These are phyloP conservation scores for Sesbania bispinosa DNA, from an alignment of 306 rosid species.

Conservation along the genomic window DNA sequence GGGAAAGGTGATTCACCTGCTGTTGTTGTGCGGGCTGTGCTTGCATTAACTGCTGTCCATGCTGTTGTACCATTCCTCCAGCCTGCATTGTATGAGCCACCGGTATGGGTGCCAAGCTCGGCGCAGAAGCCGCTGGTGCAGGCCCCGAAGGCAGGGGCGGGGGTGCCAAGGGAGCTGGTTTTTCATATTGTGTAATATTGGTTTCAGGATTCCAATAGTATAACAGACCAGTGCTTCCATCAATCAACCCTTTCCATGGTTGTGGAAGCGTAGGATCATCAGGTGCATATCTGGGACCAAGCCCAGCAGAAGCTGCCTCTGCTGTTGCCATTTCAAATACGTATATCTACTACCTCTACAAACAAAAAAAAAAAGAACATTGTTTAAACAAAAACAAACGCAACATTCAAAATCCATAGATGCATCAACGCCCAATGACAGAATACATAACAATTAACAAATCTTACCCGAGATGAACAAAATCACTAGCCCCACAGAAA, in stretches of 20 bases:
- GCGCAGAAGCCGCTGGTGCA: conserved; percentile 39
- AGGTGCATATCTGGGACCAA: conserved; percentile 92
- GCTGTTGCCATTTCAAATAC: conserved; percentile 55
- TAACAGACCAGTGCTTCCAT: conserved; percentile 73
- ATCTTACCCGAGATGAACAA: background rate
- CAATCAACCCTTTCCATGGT: conserved; percentile 97
- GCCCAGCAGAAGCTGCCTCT: conserved; percentile 55
- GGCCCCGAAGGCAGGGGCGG: conserved; percentile 54
- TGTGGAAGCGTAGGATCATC: conserved; percentile 87
- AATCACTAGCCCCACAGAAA: background rate
- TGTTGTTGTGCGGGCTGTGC: conserved; percentile 54
- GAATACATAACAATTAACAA: background rate
- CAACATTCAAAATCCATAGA: background rate
- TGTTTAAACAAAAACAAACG: background rate
- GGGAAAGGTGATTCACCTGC: conserved; percentile 45
- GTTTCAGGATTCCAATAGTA: conserved; percentile 99
- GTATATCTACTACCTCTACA: conserved; percentile 33
- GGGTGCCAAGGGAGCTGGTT: conserved; percentile 48
- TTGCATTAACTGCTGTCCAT: conserved; percentile 55
- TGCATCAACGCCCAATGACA: background rate
- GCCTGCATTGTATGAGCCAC: conserved; percentile 39
- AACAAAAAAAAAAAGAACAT: background rate
- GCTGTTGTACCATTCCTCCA: conserved; percentile 44
- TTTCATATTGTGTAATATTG: conserved; percentile 86
- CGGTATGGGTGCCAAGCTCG: conserved; percentile 62